A percentile compares a stretch with the other conserved stretches of the same genome.
Evolutionary conservation across 768 basidiomycete species (phyloP).

Genomic region (Pisolithus sp.): DNA sequence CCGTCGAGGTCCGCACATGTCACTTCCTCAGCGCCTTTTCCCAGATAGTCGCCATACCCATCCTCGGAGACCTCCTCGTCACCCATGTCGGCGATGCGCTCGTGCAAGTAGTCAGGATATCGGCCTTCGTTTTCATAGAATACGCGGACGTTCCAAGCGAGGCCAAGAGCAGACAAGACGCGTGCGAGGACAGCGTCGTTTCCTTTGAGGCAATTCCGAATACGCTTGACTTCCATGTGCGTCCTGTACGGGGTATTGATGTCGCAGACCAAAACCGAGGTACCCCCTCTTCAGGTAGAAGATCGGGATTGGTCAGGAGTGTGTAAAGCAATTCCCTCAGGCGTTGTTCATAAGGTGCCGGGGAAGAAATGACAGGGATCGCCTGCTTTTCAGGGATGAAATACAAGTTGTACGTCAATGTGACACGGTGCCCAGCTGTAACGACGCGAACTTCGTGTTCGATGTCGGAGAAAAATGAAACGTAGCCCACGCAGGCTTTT

Average conservation of each 20-base stretch:
- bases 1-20: too few species aligned
- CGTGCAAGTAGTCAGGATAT: background rate
- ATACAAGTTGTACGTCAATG: conserved; percentile 37
- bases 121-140: conserved; percentile 7
- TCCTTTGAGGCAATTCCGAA: conserved; percentile 25
- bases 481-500: too few species aligned
- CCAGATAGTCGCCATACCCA: too few species aligned
- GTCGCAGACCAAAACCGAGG: conserved; percentile 30
- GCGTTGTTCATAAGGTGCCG: background rate
- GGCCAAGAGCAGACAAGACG: conserved; percentile 12
- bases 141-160: conserved; percentile 15
- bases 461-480: too few species aligned
- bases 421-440: conserved; percentile 35
- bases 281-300: conserved; percentile 29
- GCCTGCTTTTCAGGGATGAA: conserved; percentile 1
- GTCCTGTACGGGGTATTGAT: conserved; percentile 27
- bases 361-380: background rate
- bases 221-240: conserved; percentile 6
- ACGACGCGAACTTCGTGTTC: conserved; percentile 13
- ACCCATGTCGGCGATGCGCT: background rate
- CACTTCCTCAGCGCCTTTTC: too few species aligned
- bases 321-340: background rate
- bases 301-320: conserved; percentile 7
- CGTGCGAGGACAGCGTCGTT: conserved; percentile 20
- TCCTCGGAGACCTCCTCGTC: too few species aligned